Evolutionary conservation across 1,139 yeast species (phyloP), one percentile per base, ranked within the genome.

Genomic region (Hemisphaericaspora xylofermentans): DNA sequence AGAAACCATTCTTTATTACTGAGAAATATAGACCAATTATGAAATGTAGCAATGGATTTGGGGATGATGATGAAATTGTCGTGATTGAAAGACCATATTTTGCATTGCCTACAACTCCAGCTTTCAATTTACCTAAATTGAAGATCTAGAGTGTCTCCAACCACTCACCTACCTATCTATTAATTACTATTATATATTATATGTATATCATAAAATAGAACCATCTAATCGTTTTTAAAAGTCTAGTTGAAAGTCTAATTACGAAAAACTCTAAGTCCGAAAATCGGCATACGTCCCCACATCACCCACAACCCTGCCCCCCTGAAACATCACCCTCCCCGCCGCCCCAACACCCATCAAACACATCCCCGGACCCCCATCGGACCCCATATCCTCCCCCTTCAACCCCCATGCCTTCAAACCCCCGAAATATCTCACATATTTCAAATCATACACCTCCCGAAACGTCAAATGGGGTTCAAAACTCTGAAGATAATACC

Each of bases 21-120:
- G 76, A 76, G 38, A 87, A 87, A 56, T 91, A 88, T 61, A 77
- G 84, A 52, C 88, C 94, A 15, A 68, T 91, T 35, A 66, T 91
- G 48, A 74, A 68, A 50, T 93, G 83, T 6, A 83, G 72, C 27
- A 63, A 69, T 30, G n/a, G n/a, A n/a, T 66, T 88, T 42, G 80
- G 78, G n/a, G n/a, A n/a, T 12, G 63, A 69, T 2, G 71, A 71
- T 10, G 89, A 86, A 53, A 61, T 91, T 38, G 75, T 84, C 5
- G 78, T 91, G 29, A 77, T 88, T 36, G 97, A 91, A 61, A 77
- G 93, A 58, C 94, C 95, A 13, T 71, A 76, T 40, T 76, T 76
- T 56, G 75, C 79, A 32, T 67, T 82, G 50, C 77, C 84, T 32
- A 47, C 57, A 3, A 76, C 82, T 24, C 84, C 93, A 36, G 95